Percentiles rank a stretch among this genome's conserved stretches.
Evolutionary conservation across 306 rosid genomes (phyloP).

Genomic region (Cyamopsis tetragonoloba): DNA sequence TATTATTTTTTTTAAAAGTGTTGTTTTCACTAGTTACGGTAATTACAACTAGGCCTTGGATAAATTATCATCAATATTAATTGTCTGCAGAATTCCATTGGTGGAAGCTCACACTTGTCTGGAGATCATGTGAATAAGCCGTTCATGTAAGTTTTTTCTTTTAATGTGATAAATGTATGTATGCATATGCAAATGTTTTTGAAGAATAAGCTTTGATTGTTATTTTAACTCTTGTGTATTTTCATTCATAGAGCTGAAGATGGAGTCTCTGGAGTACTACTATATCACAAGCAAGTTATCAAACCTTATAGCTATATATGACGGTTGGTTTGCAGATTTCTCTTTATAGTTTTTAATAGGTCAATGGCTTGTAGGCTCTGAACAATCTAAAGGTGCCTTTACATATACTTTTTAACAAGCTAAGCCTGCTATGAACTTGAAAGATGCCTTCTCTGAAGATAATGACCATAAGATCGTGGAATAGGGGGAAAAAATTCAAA

Average conservation of each 20-base stretch:
- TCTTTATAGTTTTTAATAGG: slow-evolving; percentile 41
- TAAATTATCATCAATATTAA: slow-evolving; percentile 30
- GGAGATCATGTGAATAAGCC: slow-evolving; percentile 95
- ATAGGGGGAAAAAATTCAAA: not conserved
- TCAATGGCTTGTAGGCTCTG: slow-evolving; percentile 23
- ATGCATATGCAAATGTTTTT: too few relatives aligned
- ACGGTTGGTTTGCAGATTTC: slow-evolving; percentile 87
- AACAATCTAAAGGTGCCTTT: slow-evolving; percentile 8
- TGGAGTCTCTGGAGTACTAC: slow-evolving; percentile 97
- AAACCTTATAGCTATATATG: slow-evolving; percentile 73
- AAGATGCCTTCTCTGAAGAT: not conserved
- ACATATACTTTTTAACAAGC: slow-evolving; percentile 16
- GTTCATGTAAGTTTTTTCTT: slow-evolving; percentile 57
- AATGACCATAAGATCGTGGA: not conserved
- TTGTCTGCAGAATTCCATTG: slow-evolving; percentile 83
- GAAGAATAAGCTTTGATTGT: not conserved
- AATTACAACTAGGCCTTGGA: not conserved
- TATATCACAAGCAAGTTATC: slow-evolving; percentile 99
- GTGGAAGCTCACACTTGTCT: slow-evolving; percentile 82
- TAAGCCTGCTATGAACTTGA: slow-evolving; percentile 15
- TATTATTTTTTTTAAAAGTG: slow-evolving; percentile 21
- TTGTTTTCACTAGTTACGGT: slow-evolving; percentile 11
- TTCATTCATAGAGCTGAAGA: slow-evolving; percentile 72
- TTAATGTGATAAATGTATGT: not conserved
- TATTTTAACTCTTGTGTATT: slow-evolving; percentile 23